A percentile compares a stretch with the other conserved stretches of the same genome.
Conservation (phyloP, 169 alveolate species). For the Cytauxzoon felis region DNA sequence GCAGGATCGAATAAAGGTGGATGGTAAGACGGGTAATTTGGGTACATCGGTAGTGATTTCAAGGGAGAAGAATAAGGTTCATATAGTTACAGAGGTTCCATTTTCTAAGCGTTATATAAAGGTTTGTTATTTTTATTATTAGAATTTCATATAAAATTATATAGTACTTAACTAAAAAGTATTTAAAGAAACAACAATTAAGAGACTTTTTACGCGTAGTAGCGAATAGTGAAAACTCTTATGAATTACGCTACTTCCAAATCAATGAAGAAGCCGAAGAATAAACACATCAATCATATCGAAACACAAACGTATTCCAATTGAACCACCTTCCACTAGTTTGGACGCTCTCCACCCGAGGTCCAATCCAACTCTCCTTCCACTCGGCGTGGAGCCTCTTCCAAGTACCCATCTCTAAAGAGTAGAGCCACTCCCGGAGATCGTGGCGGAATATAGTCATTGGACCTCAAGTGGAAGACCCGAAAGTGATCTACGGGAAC, state of each 20-base stretch:
- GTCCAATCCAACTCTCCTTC: too few relatives aligned
- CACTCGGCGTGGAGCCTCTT: too few relatives aligned
- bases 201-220: constrained; percentile 96
- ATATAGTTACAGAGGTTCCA: constrained; percentile 90
- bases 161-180: constrained; percentile 96
- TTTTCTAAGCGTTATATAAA: constrained; percentile 96
- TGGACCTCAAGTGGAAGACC: too few relatives aligned
- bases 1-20: constrained; percentile 90
- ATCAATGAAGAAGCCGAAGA: constrained; percentile 84
- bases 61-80: constrained; percentile 87
- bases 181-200: constrained; percentile 94
- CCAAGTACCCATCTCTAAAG: too few relatives aligned
- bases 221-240: constrained; percentile 88
- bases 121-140: constrained; percentile 42
- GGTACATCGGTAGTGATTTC: constrained; percentile 87
- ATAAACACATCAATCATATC: constrained; percentile 10
- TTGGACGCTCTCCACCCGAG: too few relatives aligned
- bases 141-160: neutral
- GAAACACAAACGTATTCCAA: neutral
- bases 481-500: too few relatives aligned
- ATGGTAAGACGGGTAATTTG: constrained; percentile 93
- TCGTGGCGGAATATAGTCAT: too few relatives aligned
- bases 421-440: too few relatives aligned
- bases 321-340: too few relatives aligned
- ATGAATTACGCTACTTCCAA: constrained; percentile 91